These are phyloP conservation scores for Mycogone perniciosa DNA, from an alignment of 2,329 filamentous ascomycete genomes.

Conservation along the genomic window DNA sequence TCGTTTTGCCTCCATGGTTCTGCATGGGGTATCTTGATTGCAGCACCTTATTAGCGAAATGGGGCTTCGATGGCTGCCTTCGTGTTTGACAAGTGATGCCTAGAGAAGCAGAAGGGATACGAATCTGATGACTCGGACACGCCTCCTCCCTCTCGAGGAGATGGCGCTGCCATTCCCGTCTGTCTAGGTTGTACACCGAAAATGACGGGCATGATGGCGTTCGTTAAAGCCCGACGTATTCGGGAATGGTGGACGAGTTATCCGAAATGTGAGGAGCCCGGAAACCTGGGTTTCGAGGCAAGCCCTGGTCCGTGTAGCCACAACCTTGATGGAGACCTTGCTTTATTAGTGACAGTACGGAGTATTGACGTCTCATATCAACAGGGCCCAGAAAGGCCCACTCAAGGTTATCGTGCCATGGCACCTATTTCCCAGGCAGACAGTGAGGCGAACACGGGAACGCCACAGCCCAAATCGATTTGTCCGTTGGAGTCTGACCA, in stretches of 20 bases:
- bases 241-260: neutral
- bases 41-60: neutral
- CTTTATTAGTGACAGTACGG: too few species aligned
- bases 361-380: too few species aligned
- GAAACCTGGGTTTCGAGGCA: neutral
- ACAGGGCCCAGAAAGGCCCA: too few species aligned
- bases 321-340: too few species aligned
- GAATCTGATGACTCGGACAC: conserved; percentile 1
- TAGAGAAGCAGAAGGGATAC: neutral
- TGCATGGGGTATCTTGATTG: neutral
- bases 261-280: neutral
- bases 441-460: too few species aligned
- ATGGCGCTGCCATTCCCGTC: conserved; percentile 7
- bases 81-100: too few species aligned
- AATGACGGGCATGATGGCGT: neutral
- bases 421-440: too few species aligned
- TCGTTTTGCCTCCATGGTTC: neutral
- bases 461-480: too few species aligned
- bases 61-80: too few species aligned
- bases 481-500: too few species aligned
- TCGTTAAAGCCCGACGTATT: neutral
- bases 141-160: conserved; percentile 1
- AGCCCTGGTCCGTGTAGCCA: too few species aligned
- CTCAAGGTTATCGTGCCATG: too few species aligned
- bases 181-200: conserved; percentile 7